A percentile compares a stretch with the other conserved stretches of the same genome.
These are phyloP conservation scores for Wickerhamomyces rabaulensis DNA, from an alignment of 805 yeast species.

Conservation along the genomic window DNA sequence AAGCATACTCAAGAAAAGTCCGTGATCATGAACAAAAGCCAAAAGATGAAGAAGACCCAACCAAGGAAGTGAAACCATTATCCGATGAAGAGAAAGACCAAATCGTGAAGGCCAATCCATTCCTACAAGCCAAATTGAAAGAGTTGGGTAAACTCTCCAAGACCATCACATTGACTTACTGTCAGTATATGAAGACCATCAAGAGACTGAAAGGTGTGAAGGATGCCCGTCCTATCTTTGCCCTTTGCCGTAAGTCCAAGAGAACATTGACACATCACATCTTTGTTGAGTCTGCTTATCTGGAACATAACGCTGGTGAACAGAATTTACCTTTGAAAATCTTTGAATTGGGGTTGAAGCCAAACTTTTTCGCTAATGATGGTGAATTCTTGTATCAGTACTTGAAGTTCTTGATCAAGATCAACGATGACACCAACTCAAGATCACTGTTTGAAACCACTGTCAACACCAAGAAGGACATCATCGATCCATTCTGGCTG, in stretches of 20 bases:
- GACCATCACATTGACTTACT: conserved; percentile 60
- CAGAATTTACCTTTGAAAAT: conserved; percentile 60
- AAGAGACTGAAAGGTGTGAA: conserved; percentile 64
- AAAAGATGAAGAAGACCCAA: conserved; percentile 4
- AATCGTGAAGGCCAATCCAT: conserved; percentile 10
- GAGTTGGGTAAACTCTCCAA: conserved; percentile 23
- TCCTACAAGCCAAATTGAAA: conserved; percentile 11
- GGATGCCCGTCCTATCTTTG: conserved; percentile 69
- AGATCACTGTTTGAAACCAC: conserved; percentile 81
- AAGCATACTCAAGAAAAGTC: not conserved
- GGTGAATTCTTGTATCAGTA: conserved; percentile 65
- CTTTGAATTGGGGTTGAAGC: conserved; percentile 72
- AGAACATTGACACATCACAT: conserved; percentile 62
- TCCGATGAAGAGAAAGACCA: conserved; percentile 15
- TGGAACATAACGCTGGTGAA: conserved; percentile 69
- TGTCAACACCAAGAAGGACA: conserved; percentile 38
- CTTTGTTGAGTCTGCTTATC: conserved; percentile 73
- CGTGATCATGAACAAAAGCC: not conserved
- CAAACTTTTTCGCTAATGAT: conserved; percentile 38
- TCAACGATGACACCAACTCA: conserved; percentile 65
- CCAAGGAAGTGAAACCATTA: conserved; percentile 11
- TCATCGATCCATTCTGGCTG: conserved; percentile 28
- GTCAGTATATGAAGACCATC: conserved; percentile 63
- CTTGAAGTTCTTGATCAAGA: conserved; percentile 62
- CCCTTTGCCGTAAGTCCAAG: conserved; percentile 57